Percentiles rank a stretch among this genome's conserved stretches.
These are phyloP conservation scores for Juglanconis oblonga DNA, from an alignment of 2,329 filamentous ascomycete genomes.

Conservation along the genomic window DNA sequence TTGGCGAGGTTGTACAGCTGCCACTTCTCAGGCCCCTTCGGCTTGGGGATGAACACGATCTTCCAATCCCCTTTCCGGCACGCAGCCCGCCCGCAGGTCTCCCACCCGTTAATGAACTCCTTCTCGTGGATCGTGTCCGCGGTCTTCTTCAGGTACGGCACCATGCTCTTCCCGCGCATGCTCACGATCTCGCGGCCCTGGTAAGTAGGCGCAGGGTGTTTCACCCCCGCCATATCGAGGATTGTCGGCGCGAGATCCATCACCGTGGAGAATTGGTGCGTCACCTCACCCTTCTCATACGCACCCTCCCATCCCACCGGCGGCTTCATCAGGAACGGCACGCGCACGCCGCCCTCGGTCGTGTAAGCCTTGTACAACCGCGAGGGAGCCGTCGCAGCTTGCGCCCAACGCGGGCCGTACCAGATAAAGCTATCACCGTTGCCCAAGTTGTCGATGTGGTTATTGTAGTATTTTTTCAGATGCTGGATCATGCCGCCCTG, in stretches of 20 bases:
- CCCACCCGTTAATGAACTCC: conserved; percentile 36
- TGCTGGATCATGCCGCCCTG: conserved; percentile 22
- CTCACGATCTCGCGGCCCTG: conserved; percentile 31
- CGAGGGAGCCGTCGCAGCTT: conserved; percentile 28
- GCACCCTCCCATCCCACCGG: conserved; percentile 17
- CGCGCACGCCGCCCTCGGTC: conserved; percentile 49
- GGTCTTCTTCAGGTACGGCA: conserved; percentile 27
- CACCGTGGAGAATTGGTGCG: conserved; percentile 48
- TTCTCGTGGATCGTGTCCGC: conserved; percentile 31
- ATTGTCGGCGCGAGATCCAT: conserved; percentile 51
- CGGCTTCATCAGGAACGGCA: conserved; percentile 43
- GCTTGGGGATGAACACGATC: conserved; percentile 45
- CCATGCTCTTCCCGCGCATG: conserved; percentile 34
- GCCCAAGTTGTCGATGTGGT: conserved; percentile 53
- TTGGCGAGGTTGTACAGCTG: conserved; percentile 44
- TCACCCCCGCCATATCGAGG: conserved; percentile 43
- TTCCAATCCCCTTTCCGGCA: conserved; percentile 36
- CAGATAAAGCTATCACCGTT: conserved; percentile 52
- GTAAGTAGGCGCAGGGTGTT: conserved; percentile 52
- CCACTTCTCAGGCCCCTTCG: conserved; percentile 47
- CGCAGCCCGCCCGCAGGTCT: conserved; percentile 33
- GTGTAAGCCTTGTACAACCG: conserved; percentile 34
- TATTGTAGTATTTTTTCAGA: conserved; percentile 52
- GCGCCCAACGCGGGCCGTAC: conserved; percentile 56
- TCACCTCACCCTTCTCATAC: conserved; percentile 34